Conservation (phyloP, 768 basidiomycete genomes). For the Trametes villosa region DNA sequence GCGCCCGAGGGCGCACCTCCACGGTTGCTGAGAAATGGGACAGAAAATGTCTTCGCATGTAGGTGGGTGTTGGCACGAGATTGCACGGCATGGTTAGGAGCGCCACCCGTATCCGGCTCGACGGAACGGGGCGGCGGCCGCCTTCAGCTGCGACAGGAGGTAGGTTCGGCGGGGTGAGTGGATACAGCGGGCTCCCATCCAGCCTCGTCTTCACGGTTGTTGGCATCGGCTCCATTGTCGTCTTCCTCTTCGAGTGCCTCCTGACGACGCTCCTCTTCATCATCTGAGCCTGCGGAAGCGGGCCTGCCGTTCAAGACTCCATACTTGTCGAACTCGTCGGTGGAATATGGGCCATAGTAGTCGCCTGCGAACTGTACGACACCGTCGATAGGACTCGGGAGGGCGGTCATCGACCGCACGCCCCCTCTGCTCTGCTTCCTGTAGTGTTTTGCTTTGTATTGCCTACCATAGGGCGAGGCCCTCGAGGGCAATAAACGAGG, state of each 20-base stretch:
- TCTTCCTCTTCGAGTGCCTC: background rate
- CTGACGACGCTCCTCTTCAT: background rate
- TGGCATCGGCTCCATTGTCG: background rate
- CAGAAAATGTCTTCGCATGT: background rate
- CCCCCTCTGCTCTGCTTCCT: too few species aligned
- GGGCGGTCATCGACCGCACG: too few species aligned
- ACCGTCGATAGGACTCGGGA: background rate
- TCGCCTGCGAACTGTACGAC: conserved; percentile 5
- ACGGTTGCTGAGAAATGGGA: background rate
- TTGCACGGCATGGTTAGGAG: background rate
- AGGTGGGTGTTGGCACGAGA: background rate
- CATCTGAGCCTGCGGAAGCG: background rate
- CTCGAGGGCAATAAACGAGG: too few species aligned
- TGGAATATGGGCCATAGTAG: background rate
- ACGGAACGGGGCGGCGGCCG: too few species aligned
- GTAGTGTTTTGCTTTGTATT: too few species aligned
- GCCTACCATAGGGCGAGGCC: too few species aligned
- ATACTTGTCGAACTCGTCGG: background rate
- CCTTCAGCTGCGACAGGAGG: too few species aligned
- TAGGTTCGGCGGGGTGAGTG: background rate
- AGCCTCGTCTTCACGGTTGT: background rate
- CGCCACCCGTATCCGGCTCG: background rate
- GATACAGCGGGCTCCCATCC: background rate
- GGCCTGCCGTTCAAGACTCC: background rate
- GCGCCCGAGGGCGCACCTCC: background rate